Evolutionary conservation across 2,329 filamentous ascomycete species (phyloP).

Genomic region (Cyphellophora attinorum): DNA sequence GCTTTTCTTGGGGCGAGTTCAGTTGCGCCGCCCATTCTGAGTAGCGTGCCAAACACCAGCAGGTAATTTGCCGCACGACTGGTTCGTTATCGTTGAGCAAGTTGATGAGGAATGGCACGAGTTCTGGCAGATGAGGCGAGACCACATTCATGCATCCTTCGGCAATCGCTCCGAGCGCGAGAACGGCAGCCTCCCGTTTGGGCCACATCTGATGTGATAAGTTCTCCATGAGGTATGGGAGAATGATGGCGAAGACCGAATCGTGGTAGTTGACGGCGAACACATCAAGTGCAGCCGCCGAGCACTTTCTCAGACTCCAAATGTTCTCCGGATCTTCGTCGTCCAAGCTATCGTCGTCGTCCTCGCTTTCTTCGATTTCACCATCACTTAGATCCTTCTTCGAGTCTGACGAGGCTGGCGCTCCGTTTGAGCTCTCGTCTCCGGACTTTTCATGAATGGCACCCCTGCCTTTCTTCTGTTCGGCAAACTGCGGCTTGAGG

Average conservation of each 20-base stretch:
- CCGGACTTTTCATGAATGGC: constrained; percentile 28
- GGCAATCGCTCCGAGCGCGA: constrained; percentile 87
- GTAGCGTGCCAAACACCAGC: constrained; percentile 92
- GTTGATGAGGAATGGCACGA: constrained; percentile 82
- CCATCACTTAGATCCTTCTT: constrained; percentile 74
- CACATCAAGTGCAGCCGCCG: constrained; percentile 86
- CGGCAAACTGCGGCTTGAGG: constrained; percentile 86
- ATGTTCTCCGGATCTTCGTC: constrained; percentile 72
- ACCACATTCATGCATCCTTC: constrained; percentile 90
- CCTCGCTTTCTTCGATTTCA: constrained; percentile 67
- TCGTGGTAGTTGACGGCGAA: constrained; percentile 84
- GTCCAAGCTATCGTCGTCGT: constrained; percentile 60
- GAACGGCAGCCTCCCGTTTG: constrained; percentile 83
- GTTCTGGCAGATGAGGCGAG: constrained; percentile 77
- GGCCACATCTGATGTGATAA: constrained; percentile 84
- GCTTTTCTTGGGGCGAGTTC: constrained; percentile 54
- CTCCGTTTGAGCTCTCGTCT: constrained; percentile 28
- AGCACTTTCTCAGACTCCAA: constrained; percentile 96
- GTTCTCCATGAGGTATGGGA: constrained; percentile 87
- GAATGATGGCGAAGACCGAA: constrained; percentile 79
- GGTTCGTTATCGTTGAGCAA: constrained; percentile 77
- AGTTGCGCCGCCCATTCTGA: constrained; percentile 83
- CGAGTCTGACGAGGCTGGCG: constrained; percentile 43
- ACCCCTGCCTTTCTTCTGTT: constrained; percentile 50
- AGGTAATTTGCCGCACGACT: constrained; percentile 91